Evolutionary conservation across 345 rosid species (phyloP), one percentile per base, ranked within the genome.

Genomic region (Aquilaria yunnanensis): DNA sequence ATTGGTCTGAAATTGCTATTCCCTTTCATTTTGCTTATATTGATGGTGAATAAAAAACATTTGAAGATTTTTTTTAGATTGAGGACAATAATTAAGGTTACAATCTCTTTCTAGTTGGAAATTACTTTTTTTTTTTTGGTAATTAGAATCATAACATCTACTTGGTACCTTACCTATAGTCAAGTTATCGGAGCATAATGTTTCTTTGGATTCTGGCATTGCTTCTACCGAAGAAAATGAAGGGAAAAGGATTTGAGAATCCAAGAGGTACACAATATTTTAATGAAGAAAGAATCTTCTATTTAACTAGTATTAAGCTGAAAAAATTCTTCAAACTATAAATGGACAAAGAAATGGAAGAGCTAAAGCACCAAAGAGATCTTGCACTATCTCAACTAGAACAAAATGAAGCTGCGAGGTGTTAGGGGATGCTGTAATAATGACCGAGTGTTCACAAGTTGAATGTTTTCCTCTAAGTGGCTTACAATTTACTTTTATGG

Each of bases 301-400:
- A 37, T 9, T 37, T 37, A 37, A 37, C 7, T 37, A 9, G 7
- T 9, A 37, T 37, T 9, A 9, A 37, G 30, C 70, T 56, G 10
- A 23, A 46, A 56, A 60, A 34, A 34, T 45, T 33, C 47, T 48
- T 54, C 49, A 33, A 68, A 65, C 55, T 70, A 71, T 78, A 92
- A 96, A 85, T 92, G 91, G 93, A 76, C 63, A 80, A 70, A 51
- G 93, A 90, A 71, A 81, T 93, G 93, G 91, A 77, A 75, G 98
- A 90, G 78, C 77, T 90, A 68, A 93, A 93, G 78, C 93, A 92
- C 56, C 88, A 92, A 69, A 92, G 98, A 80, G 98, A 92, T 80
- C 75, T 77, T 69, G 96, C 91, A 61, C 80, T 89, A 66, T 81
- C 93, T 56, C 85, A 83, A 58, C 92, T 86, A 72, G 92, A 85